Conservation (phyloP, 2,329 filamentous ascomycete genomes). For the Ceratocystiopsis minuta region DNA sequence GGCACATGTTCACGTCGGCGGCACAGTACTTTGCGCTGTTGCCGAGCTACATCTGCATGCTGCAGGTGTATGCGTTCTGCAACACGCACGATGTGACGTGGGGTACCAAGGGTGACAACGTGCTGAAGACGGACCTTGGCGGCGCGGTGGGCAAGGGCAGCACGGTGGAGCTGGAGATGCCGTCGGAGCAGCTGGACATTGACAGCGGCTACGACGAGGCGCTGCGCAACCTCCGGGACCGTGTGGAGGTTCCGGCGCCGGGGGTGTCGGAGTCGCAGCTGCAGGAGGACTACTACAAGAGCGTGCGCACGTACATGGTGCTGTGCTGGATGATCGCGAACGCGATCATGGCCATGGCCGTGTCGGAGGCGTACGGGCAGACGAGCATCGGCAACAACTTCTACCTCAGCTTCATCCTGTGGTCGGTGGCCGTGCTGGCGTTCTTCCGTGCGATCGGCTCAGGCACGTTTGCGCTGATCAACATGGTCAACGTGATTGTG, state of each 20-base stretch:
- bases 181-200: constrained; percentile 91
- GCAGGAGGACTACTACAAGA: constrained; percentile 97
- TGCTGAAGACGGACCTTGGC: constrained; percentile 81
- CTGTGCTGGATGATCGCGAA: constrained; percentile 87
- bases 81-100: constrained; percentile 96
- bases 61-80: constrained; percentile 97
- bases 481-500: constrained; percentile 65
- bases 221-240: constrained; percentile 82
- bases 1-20: constrained; percentile 94
- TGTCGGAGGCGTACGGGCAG: constrained; percentile 67
- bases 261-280: constrained; percentile 55
- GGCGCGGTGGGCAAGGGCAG: constrained; percentile 56
- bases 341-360: constrained; percentile 80
- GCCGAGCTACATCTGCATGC: constrained; percentile 85
- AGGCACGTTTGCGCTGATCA: constrained; percentile 67
- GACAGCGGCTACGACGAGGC: constrained; percentile 96
- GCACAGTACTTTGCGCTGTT: constrained; percentile 85
- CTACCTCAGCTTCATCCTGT: constrained; percentile 85
- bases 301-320: constrained; percentile 95
- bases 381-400: constrained; percentile 61
- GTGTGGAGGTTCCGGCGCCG: constrained; percentile 57
- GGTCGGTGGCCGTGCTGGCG: constrained; percentile 73
- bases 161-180: constrained; percentile 92
- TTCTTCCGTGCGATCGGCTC: constrained; percentile 75
- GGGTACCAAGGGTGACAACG: constrained; percentile 82